Percentiles rank a stretch among this genome's conserved stretches.
Evolutionary conservation across 2,329 filamentous ascomycete genomes (phyloP).

Genomic region (Alternaria ethzedia): DNA sequence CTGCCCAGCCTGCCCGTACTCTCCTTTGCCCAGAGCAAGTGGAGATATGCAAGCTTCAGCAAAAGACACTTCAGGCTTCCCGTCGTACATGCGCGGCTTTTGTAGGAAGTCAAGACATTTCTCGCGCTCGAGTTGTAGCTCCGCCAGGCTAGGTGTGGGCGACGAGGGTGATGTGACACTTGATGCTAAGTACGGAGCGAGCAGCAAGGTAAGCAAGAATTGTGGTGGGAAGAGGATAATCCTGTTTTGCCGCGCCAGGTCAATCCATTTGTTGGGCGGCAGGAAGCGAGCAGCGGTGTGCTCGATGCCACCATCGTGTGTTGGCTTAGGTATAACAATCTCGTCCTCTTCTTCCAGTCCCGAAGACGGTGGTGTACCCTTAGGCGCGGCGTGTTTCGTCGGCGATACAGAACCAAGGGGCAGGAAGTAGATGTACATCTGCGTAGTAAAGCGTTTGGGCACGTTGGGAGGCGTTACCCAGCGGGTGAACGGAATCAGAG

Average conservation of each 20-base stretch:
- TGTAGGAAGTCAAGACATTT: slow-evolving; percentile 54
- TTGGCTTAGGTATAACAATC: slow-evolving; percentile 71
- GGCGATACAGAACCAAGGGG: slow-evolving; percentile 58
- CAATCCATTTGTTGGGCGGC: slow-evolving; percentile 72
- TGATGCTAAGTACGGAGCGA: slow-evolving; percentile 61
- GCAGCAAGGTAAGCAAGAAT: slow-evolving; percentile 71
- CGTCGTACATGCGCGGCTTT: slow-evolving; percentile 56
- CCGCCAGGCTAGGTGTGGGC: slow-evolving; percentile 39
- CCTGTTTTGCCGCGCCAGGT: slow-evolving; percentile 65
- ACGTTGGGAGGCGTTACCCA: slow-evolving; percentile 84
- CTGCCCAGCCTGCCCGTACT: slow-evolving; percentile 41
- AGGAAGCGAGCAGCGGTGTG: slow-evolving; percentile 81
- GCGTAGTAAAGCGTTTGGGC: slow-evolving; percentile 83
- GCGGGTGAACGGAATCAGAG: slow-evolving; percentile 81
- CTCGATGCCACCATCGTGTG: slow-evolving; percentile 72
- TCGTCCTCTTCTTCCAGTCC: slow-evolving; percentile 49
- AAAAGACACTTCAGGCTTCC: slow-evolving; percentile 47
- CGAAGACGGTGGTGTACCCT: slow-evolving; percentile 39
- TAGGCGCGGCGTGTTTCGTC: slow-evolving; percentile 38
- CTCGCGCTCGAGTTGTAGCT: slow-evolving; percentile 49
- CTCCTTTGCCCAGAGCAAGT: slow-evolving; percentile 48
- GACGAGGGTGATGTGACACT: slow-evolving; percentile 29
- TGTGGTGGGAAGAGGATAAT: slow-evolving; percentile 93
- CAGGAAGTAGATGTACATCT: slow-evolving; percentile 96
- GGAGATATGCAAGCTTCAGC: slow-evolving; percentile 53